phyloP scores from a whole-genome alignment of 306 rosid species.

The Nissolia schottii region DNA sequence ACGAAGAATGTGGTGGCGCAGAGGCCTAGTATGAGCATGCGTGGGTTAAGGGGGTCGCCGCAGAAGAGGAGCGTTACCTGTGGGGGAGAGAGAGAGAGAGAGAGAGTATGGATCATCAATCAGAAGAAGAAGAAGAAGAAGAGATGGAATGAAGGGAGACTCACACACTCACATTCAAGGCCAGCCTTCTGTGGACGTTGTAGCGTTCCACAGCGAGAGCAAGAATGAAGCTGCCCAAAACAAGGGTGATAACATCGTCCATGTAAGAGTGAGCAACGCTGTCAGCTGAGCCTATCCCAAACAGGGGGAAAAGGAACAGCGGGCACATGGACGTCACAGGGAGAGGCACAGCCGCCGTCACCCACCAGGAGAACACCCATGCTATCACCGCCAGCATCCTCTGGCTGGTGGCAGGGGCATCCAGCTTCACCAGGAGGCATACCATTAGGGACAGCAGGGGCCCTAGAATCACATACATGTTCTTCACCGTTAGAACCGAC shows the following conservation, averaged over 20 bases:
- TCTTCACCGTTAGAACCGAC: slow-evolving; percentile 37
- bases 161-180: slow-evolving; percentile 83
- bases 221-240: slow-evolving; percentile 79
- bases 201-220: slow-evolving; percentile 93
- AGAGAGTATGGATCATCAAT: too few relatives aligned
- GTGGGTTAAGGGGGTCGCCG: slow-evolving; percentile 71
- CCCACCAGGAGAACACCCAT: slow-evolving; percentile 87
- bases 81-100: neutral
- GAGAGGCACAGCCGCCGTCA: slow-evolving; percentile 83
- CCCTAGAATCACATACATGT: slow-evolving; percentile 45
- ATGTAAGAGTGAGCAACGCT: slow-evolving; percentile 70
- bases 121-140: neutral
- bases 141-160: neutral
- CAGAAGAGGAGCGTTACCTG: slow-evolving; percentile 67
- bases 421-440: slow-evolving; percentile 48
- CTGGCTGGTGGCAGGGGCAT: slow-evolving; percentile 36
- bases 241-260: slow-evolving; percentile 78
- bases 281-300: slow-evolving; percentile 67
- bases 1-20: slow-evolving; percentile 73
- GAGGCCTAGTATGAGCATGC: slow-evolving; percentile 57
- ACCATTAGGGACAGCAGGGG: slow-evolving; percentile 50
- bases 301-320: slow-evolving; percentile 68
- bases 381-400: slow-evolving; percentile 74
- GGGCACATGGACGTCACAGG: slow-evolving; percentile 88
- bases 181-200: slow-evolving; percentile 73